phyloP scores from a whole-genome alignment of 495 filamentous ascomycete species.

The Oleoguttula mirabilis region DNA sequence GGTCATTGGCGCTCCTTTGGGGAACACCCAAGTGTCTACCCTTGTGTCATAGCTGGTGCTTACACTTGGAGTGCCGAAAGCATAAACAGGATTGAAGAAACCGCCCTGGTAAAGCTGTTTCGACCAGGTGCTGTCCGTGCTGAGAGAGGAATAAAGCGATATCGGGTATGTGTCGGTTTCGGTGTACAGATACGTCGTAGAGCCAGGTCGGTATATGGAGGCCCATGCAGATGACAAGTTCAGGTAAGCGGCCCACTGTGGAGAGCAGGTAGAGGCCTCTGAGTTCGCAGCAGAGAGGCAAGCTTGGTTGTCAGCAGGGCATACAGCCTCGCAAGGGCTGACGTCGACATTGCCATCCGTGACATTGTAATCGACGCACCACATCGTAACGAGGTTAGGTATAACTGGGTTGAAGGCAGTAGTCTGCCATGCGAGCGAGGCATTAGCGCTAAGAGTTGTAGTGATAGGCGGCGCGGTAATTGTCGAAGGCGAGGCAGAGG shows the following conservation, averaged over 20 bases:
- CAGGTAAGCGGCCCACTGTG: not conserved
- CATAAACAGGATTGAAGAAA: not conserved
- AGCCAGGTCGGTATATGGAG: not conserved
- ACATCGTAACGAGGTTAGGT: no score
- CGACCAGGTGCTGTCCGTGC: not conserved
- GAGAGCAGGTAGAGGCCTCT: not conserved
- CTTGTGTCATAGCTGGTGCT: not conserved
- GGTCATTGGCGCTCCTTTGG: not conserved
- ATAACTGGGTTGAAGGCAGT: no score
- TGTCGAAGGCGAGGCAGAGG: no score
- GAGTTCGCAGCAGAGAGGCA: not conserved
- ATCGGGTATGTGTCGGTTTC: not conserved
- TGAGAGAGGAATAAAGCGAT: not conserved
- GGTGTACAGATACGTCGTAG: not conserved
- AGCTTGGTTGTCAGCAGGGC: not conserved
- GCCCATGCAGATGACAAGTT: not conserved
- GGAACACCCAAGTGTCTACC: not conserved
- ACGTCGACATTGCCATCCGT: no score
- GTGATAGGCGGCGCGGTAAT: no score
- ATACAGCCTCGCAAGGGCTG: not conserved
- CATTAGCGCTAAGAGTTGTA: no score
- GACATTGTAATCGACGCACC: not conserved
- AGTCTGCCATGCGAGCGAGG: no score
- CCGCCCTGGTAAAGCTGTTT: not conserved
- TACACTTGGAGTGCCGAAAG: not conserved